A percentile compares a stretch with the other conserved stretches of the same genome.
Evolutionary conservation across 352 stramenopile genomes (phyloP).

Genomic region (Phytophthora pseudosyringae): DNA sequence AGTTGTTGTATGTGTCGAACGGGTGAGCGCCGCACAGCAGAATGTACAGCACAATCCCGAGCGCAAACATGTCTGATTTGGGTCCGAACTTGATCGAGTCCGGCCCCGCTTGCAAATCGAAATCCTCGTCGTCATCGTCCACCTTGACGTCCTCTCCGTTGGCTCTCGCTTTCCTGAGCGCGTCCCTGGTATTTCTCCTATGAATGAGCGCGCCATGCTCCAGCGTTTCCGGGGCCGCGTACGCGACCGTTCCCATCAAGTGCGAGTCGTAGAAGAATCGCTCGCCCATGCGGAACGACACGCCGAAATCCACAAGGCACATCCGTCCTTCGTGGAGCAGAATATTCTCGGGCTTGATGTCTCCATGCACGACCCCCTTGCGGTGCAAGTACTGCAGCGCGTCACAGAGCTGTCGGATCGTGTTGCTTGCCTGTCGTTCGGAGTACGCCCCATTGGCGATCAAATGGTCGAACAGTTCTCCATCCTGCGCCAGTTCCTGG

Average conservation of each 20-base stretch:
- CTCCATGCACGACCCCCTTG: constrained; percentile 88
- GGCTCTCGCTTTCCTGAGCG: constrained; percentile 24
- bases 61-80: constrained; percentile 84
- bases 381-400: constrained; percentile 86
- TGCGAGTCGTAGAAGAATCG: constrained; percentile 78
- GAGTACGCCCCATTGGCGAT: constrained; percentile 88
- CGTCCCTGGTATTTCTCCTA: constrained; percentile 41
- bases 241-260: constrained; percentile 77
- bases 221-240: constrained; percentile 77
- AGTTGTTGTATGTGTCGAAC: constrained; percentile 88
- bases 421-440: constrained; percentile 76
- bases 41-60: constrained; percentile 87
- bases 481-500: constrained; percentile 83
- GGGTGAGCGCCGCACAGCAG: constrained; percentile 84
- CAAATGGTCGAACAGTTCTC: constrained; percentile 90
- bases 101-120: constrained; percentile 36
- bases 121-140: constrained; percentile 39
- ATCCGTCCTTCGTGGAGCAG: constrained; percentile 74
- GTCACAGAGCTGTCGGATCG: constrained; percentile 77
- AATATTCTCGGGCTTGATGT: constrained; percentile 92
- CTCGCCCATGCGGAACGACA: constrained; percentile 82
- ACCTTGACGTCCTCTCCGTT: constrained; percentile 25
- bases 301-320: constrained; percentile 89
- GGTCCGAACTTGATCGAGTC: constrained; percentile 63
- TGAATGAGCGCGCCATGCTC: constrained; percentile 50